Conservation (phyloP, 78 protist genomes). For the Dictyostelium citrinum region DNA sequence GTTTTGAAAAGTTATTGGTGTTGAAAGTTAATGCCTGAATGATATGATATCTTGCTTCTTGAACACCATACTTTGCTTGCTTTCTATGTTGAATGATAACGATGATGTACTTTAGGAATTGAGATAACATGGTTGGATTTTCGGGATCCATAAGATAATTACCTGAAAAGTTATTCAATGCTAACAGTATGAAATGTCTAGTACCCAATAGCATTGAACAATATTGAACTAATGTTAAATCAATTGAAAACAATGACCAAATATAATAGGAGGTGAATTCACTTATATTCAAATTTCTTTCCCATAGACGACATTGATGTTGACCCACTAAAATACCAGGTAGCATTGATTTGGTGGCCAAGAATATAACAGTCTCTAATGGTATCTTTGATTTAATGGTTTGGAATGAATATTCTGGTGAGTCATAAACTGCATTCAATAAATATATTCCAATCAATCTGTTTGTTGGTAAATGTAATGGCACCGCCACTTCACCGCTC, state of each 20-base stretch:
- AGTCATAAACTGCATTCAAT: neutral
- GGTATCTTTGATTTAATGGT: neutral
- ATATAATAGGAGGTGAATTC: slow-evolving; percentile 21
- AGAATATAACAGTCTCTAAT: neutral
- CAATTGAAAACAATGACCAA: slow-evolving; percentile 43
- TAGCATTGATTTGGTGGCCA: neutral
- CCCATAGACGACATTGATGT: slow-evolving; percentile 21
- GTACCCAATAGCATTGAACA: slow-evolving; percentile 29
- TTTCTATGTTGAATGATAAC: slow-evolving; percentile 25
- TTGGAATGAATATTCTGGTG: slow-evolving; percentile 19
- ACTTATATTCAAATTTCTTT: slow-evolving; percentile 39
- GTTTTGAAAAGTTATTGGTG: neutral
- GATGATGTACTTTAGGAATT: slow-evolving; percentile 24
- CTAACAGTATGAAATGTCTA: slow-evolving; percentile 7
- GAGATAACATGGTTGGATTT: neutral
- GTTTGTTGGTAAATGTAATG: slow-evolving; percentile 26
- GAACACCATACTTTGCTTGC: slow-evolving; percentile 3
- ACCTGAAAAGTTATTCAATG: slow-evolving; percentile 7
- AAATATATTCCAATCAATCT: slow-evolving; percentile 16
- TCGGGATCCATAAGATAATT: neutral
- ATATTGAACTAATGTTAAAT: slow-evolving; percentile 28
- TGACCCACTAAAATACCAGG: slow-evolving; percentile 20
- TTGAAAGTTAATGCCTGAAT: slow-evolving; percentile 31
- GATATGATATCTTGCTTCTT: slow-evolving; percentile 51
- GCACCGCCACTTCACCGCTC: neutral